Evolutionary conservation across 768 basidiomycete species (phyloP), one percentile per base, ranked within the genome.

Genomic region (Mycena chlorophos): DNA sequence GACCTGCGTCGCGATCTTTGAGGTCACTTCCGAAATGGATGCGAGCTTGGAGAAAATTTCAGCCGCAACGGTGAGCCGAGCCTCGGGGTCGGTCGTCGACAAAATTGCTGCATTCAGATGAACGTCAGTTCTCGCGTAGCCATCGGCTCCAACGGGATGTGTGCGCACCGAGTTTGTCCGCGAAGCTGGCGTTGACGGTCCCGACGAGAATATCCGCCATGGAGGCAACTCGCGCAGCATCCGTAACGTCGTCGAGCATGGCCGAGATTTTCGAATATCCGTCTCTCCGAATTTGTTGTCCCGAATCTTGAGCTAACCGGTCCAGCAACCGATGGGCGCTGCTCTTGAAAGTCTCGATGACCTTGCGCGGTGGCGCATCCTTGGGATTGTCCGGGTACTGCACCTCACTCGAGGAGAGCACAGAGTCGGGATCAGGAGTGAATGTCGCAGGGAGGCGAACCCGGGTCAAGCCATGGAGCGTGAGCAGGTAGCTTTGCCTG

Each of bases 201-300:
- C 86, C 78, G 16, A 91, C 78, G 29, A 92, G 77, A 13, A 90
- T 83, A 63, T 92, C 90, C 0, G 88, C 88, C 78, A 91, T 84
- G 83, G 86, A 88, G 3, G 84, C 79, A 0, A 85, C 82, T 26
- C 83, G 74, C n/a, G n/a, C n/a, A 8, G 80, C 77, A 60, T 82
- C 78, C 0, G 85, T 78, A 16, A 86, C 78, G 31, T 92, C 88
- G 56, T 91, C 88, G 10, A 91, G 74, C 81, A 91, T 87, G 28
- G 72, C 73, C 3, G 86, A 77, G 51, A 90, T 83, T 69, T 86
- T 88, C 64, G 77, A 68, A 71, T 86, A 91, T 5, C 81, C 83
- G 29, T 91, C 89, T 55, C 81, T 81, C 55, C 83, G 76, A 23
- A 78, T 69, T 48, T 78, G 76, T 59, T 79, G 77, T 1, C 73